A percentile compares a stretch with the other conserved stretches of the same genome.
These are phyloP conservation scores for Dendrocalamus sinicus DNA, from an alignment of 176 grass and related monocot species.

Conservation along the genomic window DNA sequence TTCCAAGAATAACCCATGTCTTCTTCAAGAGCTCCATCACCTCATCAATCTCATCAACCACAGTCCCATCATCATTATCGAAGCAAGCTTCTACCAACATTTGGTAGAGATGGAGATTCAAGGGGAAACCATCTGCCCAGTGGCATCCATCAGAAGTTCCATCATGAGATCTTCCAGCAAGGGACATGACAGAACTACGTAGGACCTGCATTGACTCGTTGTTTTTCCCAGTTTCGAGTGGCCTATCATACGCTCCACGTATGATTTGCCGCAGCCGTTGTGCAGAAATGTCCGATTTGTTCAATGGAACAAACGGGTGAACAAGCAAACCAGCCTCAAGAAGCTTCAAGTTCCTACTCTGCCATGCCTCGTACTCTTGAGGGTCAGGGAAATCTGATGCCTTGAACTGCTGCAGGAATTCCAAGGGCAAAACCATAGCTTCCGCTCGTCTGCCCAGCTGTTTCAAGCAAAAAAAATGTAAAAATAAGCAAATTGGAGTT, in stretches of 20 bases:
- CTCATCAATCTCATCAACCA: slow-evolving; percentile 96
- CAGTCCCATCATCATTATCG: slow-evolving; percentile 80
- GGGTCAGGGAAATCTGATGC: slow-evolving; percentile 80
- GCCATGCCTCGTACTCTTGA: slow-evolving; percentile 83
- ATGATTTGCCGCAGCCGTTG: slow-evolving; percentile 83
- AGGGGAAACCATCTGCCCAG: slow-evolving; percentile 94
- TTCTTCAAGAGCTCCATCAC: slow-evolving; percentile 96
- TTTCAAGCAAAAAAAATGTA: slow-evolving; percentile 12
- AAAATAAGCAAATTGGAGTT: slow-evolving; percentile 19
- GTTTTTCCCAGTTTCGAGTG: slow-evolving; percentile 92
- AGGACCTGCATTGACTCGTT: slow-evolving; percentile 87
- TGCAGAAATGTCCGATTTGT: slow-evolving; percentile 73
- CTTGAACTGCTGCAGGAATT: slow-evolving; percentile 97
- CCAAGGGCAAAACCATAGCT: slow-evolving; percentile 90
- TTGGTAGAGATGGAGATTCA: slow-evolving; percentile 93
- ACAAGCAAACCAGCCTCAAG: slow-evolving; percentile 86
- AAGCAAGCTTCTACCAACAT: slow-evolving; percentile 96
- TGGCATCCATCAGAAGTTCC: slow-evolving; percentile 89
- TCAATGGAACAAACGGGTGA: slow-evolving; percentile 74
- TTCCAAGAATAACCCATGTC: slow-evolving; percentile 90
- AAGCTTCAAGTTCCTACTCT: slow-evolving; percentile 79
- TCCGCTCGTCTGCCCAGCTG: slow-evolving; percentile 85
- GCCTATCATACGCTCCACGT: slow-evolving; percentile 65
- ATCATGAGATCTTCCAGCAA: slow-evolving; percentile 72
- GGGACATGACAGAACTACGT: slow-evolving; percentile 79